These are phyloP conservation scores for Scenedesmus sp. DNA, from an alignment of 163 green algal species.

Conservation along the genomic window DNA sequence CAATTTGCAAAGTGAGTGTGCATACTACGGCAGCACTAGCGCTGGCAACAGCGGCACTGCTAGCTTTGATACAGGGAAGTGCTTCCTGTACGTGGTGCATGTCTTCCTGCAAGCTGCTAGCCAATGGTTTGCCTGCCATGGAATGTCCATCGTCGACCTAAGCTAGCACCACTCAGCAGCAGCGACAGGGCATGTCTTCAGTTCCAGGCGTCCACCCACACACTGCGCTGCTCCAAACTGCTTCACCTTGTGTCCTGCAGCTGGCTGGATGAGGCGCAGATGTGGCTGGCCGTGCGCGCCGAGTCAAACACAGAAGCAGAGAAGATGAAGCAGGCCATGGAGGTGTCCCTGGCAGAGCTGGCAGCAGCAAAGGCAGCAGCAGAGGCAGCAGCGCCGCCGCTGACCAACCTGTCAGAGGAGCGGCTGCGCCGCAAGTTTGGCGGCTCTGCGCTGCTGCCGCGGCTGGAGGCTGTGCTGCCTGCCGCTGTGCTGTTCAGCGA, in stretches of 20 bases:
- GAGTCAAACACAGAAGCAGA: conserved; percentile 27
- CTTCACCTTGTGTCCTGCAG: neutral
- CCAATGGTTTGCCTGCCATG: neutral
- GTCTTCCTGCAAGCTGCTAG: neutral
- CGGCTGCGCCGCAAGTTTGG: conserved; percentile 20
- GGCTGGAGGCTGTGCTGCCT: conserved; percentile 11
- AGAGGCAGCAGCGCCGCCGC: neutral
- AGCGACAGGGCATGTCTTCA: neutral
- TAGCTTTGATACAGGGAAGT: neutral
- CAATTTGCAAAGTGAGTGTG: conserved; percentile 9
- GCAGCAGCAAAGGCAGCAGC: neutral
- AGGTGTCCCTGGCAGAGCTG: conserved; percentile 26
- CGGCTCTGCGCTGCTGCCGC: conserved; percentile 22
- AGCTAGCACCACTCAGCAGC: neutral
- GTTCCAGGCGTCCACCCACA: too few species aligned
- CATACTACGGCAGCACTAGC: neutral
- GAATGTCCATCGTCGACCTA: neutral
- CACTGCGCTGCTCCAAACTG: neutral
- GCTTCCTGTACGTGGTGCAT: too few species aligned
- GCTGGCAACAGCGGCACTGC: neutral
- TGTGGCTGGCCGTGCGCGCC: conserved; percentile 2
- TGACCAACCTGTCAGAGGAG: conserved; percentile 38
- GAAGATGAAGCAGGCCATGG: conserved; percentile 44
- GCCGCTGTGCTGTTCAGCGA: conserved; percentile 32
- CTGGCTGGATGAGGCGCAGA: conserved; percentile 32